Conservation (phyloP, 805 yeast species). For the Zygotorulaspora sp. region DNA sequence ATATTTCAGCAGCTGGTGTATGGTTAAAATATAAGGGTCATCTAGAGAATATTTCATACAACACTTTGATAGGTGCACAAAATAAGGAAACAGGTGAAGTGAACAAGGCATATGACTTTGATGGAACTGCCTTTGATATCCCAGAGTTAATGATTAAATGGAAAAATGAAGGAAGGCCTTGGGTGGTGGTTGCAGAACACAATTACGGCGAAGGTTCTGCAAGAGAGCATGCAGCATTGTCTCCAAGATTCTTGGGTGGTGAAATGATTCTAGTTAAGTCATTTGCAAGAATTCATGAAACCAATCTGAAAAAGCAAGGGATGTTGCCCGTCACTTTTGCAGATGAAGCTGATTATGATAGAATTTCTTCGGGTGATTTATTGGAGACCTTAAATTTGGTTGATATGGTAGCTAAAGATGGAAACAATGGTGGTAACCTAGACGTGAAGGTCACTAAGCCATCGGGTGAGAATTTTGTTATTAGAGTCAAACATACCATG, state of each 20-base stretch:
- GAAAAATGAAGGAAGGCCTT: conserved; percentile 78
- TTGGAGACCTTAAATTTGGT: conserved; percentile 68
- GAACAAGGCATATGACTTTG: conserved; percentile 80
- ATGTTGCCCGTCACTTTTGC: conserved; percentile 93
- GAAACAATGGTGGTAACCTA: conserved; percentile 82
- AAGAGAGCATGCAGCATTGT: conserved; percentile 96
- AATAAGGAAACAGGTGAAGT: conserved; percentile 97
- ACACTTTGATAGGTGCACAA: conserved; percentile 94
- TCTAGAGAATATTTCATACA: conserved; percentile 88
- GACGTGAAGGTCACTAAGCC: conserved; percentile 68
- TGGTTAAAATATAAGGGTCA: conserved; percentile 99
- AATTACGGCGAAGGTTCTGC: conserved; percentile 99
- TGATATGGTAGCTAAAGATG: conserved; percentile 75
- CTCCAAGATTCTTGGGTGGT: conserved; percentile 94
- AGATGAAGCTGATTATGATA: conserved; percentile 83
- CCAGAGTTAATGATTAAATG: conserved; percentile 97
- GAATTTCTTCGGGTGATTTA: conserved; percentile 68
- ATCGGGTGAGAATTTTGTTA: conserved; percentile 63
- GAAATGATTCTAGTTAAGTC: conserved; percentile 83
- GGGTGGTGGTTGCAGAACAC: conserved; percentile 96
- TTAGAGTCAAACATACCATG: conserved; percentile 90
- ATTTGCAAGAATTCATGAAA: conserved; percentile 97
- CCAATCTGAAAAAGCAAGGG: conserved; percentile 97
- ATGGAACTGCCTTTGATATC: conserved; percentile 70
- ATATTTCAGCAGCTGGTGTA: conserved; percentile 96